Evolutionary conservation across 1,284 basidiomycete genomes (phyloP), one percentile per base, ranked within the genome.

Genomic region (Malassezia vespertilionis): DNA sequence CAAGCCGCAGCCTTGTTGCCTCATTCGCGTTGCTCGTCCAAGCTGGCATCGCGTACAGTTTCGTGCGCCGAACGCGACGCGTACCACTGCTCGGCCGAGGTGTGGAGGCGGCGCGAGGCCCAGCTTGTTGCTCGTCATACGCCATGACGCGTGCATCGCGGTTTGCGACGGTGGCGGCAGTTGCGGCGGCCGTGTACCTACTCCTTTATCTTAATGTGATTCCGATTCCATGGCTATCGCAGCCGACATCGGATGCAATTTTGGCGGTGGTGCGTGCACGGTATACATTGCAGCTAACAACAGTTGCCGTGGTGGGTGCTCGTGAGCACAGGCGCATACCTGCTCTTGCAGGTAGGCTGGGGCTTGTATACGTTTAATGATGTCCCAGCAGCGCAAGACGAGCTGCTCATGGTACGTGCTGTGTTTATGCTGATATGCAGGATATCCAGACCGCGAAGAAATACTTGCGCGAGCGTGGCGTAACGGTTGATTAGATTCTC

Each of bases 11-110:
- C 22, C 50, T 45, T 33, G 54, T 57, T 20, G 61, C 59, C 12
- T 54, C 53, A 46, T 65, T 64, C 43, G 63, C 58, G 33, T 52
- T 57, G 26, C 57, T 38, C 15, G 61, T 49, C 65, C 65, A 68
- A 60, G 27, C 5, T 43, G 38, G 22, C 27, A 21, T n/a, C 35
- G 39, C 39, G 46, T 32, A 20, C 34, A 27, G 36, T 18, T 31
- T 33, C 40, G 40, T 33, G 32, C 6, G 17, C n/a, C 26, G 12
- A 27, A n/a, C 12, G 4, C 20, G 18, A 20, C 38, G 15, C 15
- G 27, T 17, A 15, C 17, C 18, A 27, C 33, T 3, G 7, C 18
- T 43, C 40, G 40, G 40, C 40, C 40, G 40, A 43, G 11, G 2
- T 14, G 24, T 17, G 23, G 17, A 3, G 3, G 32, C 15, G 18